These are phyloP conservation scores for Ilex aquifolium DNA, from an alignment of 257 asterid genomes.

Conservation along the genomic window DNA sequence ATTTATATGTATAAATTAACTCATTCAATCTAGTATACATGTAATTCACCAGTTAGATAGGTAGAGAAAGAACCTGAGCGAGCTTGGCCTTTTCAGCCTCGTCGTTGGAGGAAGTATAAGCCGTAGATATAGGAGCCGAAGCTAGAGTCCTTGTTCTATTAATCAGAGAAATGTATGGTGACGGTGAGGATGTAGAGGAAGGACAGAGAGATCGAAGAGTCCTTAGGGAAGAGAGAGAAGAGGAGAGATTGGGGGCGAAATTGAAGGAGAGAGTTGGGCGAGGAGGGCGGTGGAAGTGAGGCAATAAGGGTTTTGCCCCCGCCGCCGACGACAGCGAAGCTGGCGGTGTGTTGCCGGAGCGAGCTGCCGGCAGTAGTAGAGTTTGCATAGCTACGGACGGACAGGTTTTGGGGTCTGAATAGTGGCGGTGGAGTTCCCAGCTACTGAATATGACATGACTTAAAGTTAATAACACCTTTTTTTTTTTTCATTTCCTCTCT, in stretches of 20 bases:
- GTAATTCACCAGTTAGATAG: too few species aligned
- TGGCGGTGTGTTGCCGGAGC: conserved; percentile 52
- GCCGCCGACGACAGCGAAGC: conserved; percentile 21
- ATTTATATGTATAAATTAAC: too few species aligned
- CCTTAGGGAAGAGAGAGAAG: conserved; percentile 34
- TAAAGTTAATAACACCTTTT: too few species aligned
- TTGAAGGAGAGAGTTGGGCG: conserved; percentile 13
- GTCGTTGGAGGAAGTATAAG: conserved; percentile 43
- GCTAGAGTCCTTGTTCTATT: conserved; percentile 33
- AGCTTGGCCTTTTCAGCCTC: conserved; percentile 80
- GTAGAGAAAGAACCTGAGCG: conserved; percentile 59
- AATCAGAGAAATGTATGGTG: conserved; percentile 28
- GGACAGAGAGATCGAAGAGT: conserved; percentile 15
- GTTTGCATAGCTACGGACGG: conserved; percentile 53
- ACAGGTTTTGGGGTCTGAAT: neutral
- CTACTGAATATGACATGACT: too few species aligned
- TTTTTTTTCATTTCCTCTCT: too few species aligned
- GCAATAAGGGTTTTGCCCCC: conserved; percentile 12
- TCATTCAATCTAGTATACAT: too few species aligned
- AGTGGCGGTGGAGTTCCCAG: neutral
- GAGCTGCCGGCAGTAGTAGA: conserved; percentile 68
- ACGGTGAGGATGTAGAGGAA: conserved; percentile 4
- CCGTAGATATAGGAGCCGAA: conserved; percentile 38
- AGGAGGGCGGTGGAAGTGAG: conserved; percentile 8
- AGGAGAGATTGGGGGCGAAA: conserved; percentile 17